These are phyloP conservation scores for Brassica rapa DNA, from an alignment of 345 rosid genomes.

Conservation along the genomic window DNA sequence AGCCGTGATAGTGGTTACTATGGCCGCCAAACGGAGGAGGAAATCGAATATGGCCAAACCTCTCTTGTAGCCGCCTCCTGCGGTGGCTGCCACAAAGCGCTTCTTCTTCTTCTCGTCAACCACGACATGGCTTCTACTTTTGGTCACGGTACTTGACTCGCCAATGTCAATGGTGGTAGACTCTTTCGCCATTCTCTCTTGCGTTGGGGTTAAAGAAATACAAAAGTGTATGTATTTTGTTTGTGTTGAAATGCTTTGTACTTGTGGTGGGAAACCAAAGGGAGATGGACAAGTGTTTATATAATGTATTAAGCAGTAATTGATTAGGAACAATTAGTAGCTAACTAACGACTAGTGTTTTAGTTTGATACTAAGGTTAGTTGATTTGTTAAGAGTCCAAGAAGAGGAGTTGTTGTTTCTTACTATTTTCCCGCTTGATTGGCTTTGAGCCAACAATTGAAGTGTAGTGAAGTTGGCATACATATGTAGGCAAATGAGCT, in stretches of 20 bases:
- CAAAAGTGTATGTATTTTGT: not conserved
- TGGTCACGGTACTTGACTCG: constrained; percentile 36
- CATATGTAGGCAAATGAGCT: not conserved
- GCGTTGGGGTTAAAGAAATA: constrained; percentile 7
- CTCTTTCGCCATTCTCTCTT: constrained; percentile 33
- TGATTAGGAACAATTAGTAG: constrained; percentile 25
- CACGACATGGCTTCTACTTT: constrained; percentile 27
- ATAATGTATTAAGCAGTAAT: constrained; percentile 4
- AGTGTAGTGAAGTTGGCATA: constrained; percentile 23
- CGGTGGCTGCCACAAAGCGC: not conserved
- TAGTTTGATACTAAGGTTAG: constrained; percentile 20
- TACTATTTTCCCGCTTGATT: constrained; percentile 28
- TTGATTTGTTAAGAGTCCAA: constrained; percentile 31
- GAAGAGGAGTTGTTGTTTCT: constrained; percentile 38
- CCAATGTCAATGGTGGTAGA: constrained; percentile 39
- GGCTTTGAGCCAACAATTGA: constrained; percentile 21
- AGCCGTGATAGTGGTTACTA: constrained; percentile 52
- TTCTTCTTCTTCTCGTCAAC: constrained; percentile 29
- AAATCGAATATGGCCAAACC: constrained; percentile 73
- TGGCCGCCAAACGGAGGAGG: constrained; percentile 65
- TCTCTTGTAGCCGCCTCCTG: constrained; percentile 47
- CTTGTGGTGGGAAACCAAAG: constrained; percentile 28
- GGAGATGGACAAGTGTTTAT: constrained; percentile 16
- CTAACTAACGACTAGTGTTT: not conserved
- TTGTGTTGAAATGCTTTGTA: constrained; percentile 28